Evolutionary conservation across 805 yeast species (phyloP), one percentile per base, ranked within the genome.

Genomic region (Wickerhamomyces rabaulensis): DNA sequence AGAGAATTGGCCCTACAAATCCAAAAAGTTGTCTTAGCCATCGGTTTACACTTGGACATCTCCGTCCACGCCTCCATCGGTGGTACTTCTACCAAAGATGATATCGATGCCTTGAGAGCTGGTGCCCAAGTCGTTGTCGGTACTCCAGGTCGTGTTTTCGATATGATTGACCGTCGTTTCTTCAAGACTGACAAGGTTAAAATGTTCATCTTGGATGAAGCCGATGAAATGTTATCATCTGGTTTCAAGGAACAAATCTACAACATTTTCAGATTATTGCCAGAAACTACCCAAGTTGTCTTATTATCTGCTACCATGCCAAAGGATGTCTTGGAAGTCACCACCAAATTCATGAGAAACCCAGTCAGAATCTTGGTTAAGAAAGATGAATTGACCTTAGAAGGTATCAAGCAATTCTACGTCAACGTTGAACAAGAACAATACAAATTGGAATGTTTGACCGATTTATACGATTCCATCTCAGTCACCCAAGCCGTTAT

Each of bases 401-500:
- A 92, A 71, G 99, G 97, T 66, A 87, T 92, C 61, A 88, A 85
- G 71, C 99, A 94, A 72, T 94, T 79, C 74, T 87, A 76, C 73
- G 80, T 92, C 58, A 86, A 90, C 62, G 95, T 90, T 47, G 96
- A 89, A 68, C 76, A 84, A 71, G 99, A 92, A 75, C 90, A 84
- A 48, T 91, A 82, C 91, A 92, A 92, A 73, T 87, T 90, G 61
- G 97, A 91, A 68, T 89, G 97, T 53, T 75, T 92, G 62, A 87
- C 94, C 68, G 99, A 92, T 71, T 71, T 92, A 60, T 94, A 94
- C 73, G 98, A 92, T 71, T 87, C 97, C 23, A 75, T 92, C 62
- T 87, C 97, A 21, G 90, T 94, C 58, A 89, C 98, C 47, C 99
- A 92, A 73, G 96, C 97, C 47, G 98, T 92, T 52, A 92, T 92